A percentile compares a stretch with the other conserved stretches of the same genome.
phyloP scores from a whole-genome alignment of 192 early-diverging fungal genomes.

The Coemansia sp. region DNA sequence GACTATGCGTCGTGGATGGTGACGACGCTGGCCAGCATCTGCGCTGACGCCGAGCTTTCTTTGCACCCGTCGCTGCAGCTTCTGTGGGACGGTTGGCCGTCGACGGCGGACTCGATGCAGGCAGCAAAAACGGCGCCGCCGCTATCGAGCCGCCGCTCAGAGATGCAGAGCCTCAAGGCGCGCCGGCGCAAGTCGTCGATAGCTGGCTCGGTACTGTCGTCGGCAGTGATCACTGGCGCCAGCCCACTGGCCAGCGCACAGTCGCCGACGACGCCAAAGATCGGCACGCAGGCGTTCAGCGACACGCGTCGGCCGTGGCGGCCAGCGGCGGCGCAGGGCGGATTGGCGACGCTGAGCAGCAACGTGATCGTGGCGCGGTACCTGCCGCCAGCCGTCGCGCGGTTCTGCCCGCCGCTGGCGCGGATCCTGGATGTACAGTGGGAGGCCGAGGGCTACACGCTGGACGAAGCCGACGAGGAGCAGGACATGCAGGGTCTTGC shows the following conservation, averaged over 20 bases:
- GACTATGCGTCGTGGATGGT: constrained; percentile 34
- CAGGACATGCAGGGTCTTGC: constrained; percentile 11
- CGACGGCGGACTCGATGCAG: neutral
- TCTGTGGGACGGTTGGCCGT: neutral
- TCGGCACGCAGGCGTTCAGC: constrained; percentile 12
- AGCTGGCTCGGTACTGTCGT: constrained; percentile 35
- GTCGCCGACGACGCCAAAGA: neutral
- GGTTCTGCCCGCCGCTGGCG: constrained; percentile 31
- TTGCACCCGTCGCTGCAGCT: constrained; percentile 13
- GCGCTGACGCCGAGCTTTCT: constrained; percentile 39
- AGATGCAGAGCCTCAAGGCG: constrained; percentile 11
- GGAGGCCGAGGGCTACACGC: constrained; percentile 1
- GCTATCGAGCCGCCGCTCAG: constrained; percentile 8
- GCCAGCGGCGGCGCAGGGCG: neutral
- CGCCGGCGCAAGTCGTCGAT: constrained; percentile 44
- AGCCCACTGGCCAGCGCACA: neutral
- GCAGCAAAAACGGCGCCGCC: neutral
- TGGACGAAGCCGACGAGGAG: constrained; percentile 35
- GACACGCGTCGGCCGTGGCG: constrained; percentile 9
- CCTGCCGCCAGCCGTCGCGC: constrained; percentile 35
- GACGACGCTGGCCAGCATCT: constrained; percentile 37
- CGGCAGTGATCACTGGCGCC: constrained; percentile 3
- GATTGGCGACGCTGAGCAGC: constrained; percentile 2
- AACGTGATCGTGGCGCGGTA: constrained; percentile 41
- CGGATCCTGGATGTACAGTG: constrained; percentile 29